Conservation (phyloP, 345 rosid species). For the Lepidium africanum region DNA sequence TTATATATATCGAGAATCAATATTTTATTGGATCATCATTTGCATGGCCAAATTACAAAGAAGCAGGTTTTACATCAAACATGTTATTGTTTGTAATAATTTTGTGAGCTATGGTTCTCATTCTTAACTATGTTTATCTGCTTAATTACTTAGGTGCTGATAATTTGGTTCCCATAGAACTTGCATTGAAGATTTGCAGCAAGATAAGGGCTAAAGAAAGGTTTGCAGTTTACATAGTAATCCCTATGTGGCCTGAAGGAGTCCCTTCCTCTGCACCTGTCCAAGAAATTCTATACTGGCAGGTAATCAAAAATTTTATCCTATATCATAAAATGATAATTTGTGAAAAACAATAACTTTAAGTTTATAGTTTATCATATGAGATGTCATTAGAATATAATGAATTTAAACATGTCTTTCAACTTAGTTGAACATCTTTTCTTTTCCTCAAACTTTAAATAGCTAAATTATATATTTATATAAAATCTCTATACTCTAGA, state of each 20-base stretch:
- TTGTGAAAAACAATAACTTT: no score
- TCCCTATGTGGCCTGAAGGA: conserved; percentile 97
- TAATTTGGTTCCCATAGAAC: conserved; percentile 80
- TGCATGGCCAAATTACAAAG: conserved; percentile 73
- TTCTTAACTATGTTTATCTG: background rate
- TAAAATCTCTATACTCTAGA: no score
- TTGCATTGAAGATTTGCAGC: conserved; percentile 69
- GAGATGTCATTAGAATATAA: no score
- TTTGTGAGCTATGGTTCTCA: no score
- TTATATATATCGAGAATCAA: conserved; percentile 82
- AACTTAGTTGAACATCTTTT: no score
- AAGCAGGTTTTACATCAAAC: conserved; percentile 46
- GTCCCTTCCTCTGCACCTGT: conserved; percentile 58
- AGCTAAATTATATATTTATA: no score
- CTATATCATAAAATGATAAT: no score
- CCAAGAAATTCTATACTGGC: conserved; percentile 89
- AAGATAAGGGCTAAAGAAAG: conserved; percentile 74
- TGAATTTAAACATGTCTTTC: no score
- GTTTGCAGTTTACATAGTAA: conserved; percentile 64
- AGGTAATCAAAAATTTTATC: no score
- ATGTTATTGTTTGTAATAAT: background rate
- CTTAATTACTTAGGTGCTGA: conserved; percentile 55
- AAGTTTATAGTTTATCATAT: no score
- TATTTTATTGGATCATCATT: conserved; percentile 85
- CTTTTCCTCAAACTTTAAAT: no score